Percentiles rank a stretch among this genome's conserved stretches.
Conservation (phyloP, 768 basidiomycete genomes). For the Hydnomerulius pinastri region DNA sequence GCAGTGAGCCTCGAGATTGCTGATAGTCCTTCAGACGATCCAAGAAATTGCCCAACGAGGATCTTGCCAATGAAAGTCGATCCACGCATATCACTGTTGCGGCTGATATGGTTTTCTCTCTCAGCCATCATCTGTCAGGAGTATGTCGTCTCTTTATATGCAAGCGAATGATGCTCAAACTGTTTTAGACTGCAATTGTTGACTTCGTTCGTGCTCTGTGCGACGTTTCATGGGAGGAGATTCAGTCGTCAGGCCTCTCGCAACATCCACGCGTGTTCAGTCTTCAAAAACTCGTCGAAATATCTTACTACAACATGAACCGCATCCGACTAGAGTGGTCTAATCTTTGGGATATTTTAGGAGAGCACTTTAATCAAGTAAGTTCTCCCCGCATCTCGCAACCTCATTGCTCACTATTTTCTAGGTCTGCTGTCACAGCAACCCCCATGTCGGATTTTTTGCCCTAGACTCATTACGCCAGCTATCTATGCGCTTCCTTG, state of each 20-base stretch:
- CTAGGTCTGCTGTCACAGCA: constrained; percentile 98
- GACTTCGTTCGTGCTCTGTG: constrained; percentile 96
- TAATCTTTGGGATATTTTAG: constrained; percentile 95
- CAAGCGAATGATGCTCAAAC: constrained; percentile 9
- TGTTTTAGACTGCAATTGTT: constrained; percentile 84
- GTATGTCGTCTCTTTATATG: constrained; percentile 49
- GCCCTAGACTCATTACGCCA: constrained; percentile 96
- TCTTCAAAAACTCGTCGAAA: constrained; percentile 96
- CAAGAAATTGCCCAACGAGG: constrained; percentile 80
- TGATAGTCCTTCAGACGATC: constrained; percentile 33
- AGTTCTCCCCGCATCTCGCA: background rate
- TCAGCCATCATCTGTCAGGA: constrained; percentile 92
- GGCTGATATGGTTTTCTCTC: constrained; percentile 98
- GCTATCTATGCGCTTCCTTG: constrained; percentile 96
- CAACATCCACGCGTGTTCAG: constrained; percentile 95
- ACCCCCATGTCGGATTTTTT: constrained; percentile 94
- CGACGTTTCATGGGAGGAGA: constrained; percentile 99
- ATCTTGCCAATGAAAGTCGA: constrained; percentile 93
- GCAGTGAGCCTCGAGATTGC: background rate
- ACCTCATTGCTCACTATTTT: constrained; percentile 11
- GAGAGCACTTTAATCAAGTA: constrained; percentile 98
- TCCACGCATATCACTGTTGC: constrained; percentile 99
- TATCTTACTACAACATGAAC: constrained; percentile 99
- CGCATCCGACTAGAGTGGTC: constrained; percentile 99
- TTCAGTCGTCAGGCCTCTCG: constrained; percentile 93